phyloP scores from a whole-genome alignment of 805 yeast genomes.

The Myxozyma udenii region DNA sequence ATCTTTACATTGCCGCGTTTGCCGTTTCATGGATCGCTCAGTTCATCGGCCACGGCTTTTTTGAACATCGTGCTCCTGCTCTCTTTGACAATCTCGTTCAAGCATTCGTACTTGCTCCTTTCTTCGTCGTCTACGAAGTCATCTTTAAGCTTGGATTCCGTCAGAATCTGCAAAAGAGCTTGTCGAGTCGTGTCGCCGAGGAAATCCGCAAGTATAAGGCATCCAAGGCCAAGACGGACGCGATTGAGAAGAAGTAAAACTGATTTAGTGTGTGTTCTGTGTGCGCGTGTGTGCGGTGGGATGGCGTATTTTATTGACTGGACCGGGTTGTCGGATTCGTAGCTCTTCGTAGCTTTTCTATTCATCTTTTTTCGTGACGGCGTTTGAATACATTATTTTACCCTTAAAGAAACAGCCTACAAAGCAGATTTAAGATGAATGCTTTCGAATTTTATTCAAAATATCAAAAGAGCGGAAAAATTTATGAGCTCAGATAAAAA shows the following conservation, averaged over 20 bases:
- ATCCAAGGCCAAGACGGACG: conserved; percentile 19
- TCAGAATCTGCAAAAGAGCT: conserved; percentile 48
- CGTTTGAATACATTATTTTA: no score
- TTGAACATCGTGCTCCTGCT: conserved; percentile 84
- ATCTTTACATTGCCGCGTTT: conserved; percentile 46
- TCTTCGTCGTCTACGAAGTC: conserved; percentile 76
- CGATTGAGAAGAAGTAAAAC: not conserved
- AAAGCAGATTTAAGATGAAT: no score
- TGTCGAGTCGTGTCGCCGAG: conserved; percentile 46
- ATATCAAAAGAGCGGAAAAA: no score
- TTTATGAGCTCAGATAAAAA: no score
- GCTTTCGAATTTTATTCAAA: no score
- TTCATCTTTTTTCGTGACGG: no score
- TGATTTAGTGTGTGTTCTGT: not conserved
- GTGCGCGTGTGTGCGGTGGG: no score
- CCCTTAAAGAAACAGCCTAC: no score
- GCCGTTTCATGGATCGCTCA: conserved; percentile 72
- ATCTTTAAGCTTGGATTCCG: conserved; percentile 66
- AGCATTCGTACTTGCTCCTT: conserved; percentile 88
- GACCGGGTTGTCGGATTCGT: no score
- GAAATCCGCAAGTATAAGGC: conserved; percentile 35
- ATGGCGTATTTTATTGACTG: no score
- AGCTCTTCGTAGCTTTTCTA: no score
- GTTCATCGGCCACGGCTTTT: conserved; percentile 81
- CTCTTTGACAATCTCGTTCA: conserved; percentile 76